Percentiles rank a stretch among this genome's conserved stretches.
These are phyloP conservation scores for Blastocystis sp. DNA, from an alignment of 352 stramenopile species.

Conservation along the genomic window DNA sequence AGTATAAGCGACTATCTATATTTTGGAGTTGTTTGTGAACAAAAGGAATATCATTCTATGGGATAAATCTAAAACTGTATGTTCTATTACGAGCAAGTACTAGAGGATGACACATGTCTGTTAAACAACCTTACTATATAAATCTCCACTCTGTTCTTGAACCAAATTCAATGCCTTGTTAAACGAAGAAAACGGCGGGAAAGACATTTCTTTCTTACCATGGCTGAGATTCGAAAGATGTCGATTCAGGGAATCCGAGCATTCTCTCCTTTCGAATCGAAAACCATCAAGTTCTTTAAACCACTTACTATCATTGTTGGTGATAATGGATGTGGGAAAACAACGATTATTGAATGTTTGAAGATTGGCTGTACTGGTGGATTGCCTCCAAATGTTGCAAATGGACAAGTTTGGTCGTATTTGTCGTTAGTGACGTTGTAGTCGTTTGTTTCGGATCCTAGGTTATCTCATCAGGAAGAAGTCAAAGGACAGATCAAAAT, in stretches of 20 bases:
- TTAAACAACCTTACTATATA: too few relatives aligned
- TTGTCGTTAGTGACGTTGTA: conserved; percentile 90
- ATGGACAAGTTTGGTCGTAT: conserved; percentile 71
- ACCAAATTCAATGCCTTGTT: not conserved
- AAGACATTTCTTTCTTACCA: conserved; percentile 65
- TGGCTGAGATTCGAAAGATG: conserved; percentile 95
- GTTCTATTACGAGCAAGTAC: not conserved
- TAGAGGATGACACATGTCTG: too few relatives aligned
- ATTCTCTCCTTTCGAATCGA: conserved; percentile 87
- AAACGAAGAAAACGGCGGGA: conserved; percentile 24
- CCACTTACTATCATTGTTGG: conserved; percentile 95
- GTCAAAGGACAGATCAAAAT: conserved; percentile 84
- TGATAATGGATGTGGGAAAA: conserved; percentile 94
- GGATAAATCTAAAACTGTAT: too few relatives aligned
- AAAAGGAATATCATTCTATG: too few relatives aligned
- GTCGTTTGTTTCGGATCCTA: conserved; percentile 72
- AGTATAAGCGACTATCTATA: conserved; percentile 15
- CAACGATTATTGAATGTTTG: conserved; percentile 98
- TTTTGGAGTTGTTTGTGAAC: conserved; percentile 42
- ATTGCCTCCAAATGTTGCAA: conserved; percentile 75
- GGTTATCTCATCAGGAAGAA: conserved; percentile 61
- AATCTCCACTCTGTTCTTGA: too few relatives aligned
- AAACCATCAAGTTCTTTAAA: conserved; percentile 86
- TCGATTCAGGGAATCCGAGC: conserved; percentile 93
- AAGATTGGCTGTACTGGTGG: conserved; percentile 89